Base-by-base conservation (phyloP, 2,329 filamentous ascomycete species). In the Cyphellophora attinorum region DNA sequence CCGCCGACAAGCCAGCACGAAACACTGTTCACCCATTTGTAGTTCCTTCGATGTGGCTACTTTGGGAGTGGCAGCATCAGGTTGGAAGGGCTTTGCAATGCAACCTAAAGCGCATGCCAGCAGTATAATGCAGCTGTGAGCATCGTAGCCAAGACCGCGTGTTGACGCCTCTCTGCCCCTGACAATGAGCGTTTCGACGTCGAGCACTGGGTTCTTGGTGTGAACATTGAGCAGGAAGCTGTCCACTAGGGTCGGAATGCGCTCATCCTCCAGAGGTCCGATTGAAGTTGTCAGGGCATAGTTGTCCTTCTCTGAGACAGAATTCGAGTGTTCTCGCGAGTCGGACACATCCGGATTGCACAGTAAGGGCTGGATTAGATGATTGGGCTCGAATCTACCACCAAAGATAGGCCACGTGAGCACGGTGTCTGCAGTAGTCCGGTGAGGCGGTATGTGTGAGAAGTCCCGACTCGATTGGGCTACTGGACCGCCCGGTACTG, bases 131-230 rank as follows among this genome's bases (percentile, higher is more conserved):
- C 56, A 59, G 11, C 54, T 54, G 15, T 35, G 38, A 2, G 42
- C 44, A 39, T 58, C 54, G 55, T 56, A 59, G 6, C 40, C 40
- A 3, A 53, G 41, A 2, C 55, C 57, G 28, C 49, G 34, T 25
- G 50, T 46, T 2, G 50, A 45, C 4, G 45, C 43, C 11, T 45
- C 35, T 5, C 48, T 35, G 6, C 50, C 47, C 19, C 48, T 42
- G 5, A 37, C 18, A 5, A 51, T 30, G 5, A 60, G 40, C 2
- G 42, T 34, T 17, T 52, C 51, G 2, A 50, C 36, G 31, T 59
- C 51, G 2, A 59, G 41, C 4, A 61, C 52, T 3, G 58, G 58
- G 39, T 61, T 58, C 33, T 58, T 58, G 4, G 50, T 58, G 38
- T 59, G 56, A 2, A 59, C 55, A 31, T 48, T 46, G 15, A 47